Evolutionary conservation across 2,329 filamentous ascomycete species (phyloP).

Genomic region (Thielaviopsis cerberus): DNA sequence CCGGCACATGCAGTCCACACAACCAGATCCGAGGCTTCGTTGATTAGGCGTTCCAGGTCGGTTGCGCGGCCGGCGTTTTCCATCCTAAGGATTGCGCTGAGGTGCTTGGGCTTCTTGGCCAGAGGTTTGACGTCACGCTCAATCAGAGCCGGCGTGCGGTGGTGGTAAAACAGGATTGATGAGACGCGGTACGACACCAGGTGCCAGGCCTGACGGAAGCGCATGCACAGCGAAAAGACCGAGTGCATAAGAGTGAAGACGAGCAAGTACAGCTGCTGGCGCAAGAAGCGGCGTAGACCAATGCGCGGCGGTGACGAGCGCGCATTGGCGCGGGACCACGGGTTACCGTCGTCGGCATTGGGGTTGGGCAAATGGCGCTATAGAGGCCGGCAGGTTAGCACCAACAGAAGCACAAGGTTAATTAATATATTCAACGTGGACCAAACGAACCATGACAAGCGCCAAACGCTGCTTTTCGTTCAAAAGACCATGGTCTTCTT

Average conservation of each 20-base stretch:
- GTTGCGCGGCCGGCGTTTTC: slow-evolving; percentile 50
- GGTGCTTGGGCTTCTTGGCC: slow-evolving; percentile 57
- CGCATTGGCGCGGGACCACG: slow-evolving; percentile 17
- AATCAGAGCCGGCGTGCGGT: slow-evolving; percentile 84
- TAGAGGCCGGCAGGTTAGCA: slow-evolving; percentile 6
- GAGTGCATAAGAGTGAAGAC: slow-evolving; percentile 56
- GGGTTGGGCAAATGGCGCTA: slow-evolving; percentile 14
- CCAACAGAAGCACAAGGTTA: not conserved
- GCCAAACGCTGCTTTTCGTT: slow-evolving; percentile 19
- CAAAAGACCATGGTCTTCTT: slow-evolving; percentile 19
- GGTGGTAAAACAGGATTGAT: slow-evolving; percentile 81
- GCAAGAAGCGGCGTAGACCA: slow-evolving; percentile 43
- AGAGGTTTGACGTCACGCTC: slow-evolving; percentile 65
- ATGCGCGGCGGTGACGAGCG: slow-evolving; percentile 23
- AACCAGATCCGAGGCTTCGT: slow-evolving; percentile 77
- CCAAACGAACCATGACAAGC: slow-evolving; percentile 10
- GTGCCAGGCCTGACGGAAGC: slow-evolving; percentile 62
- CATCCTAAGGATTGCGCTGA: slow-evolving; percentile 69
- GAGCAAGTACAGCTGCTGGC: slow-evolving; percentile 43
- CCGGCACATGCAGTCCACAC: slow-evolving; percentile 86
- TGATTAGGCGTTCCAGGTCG: slow-evolving; percentile 65
- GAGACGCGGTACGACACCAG: slow-evolving; percentile 58
- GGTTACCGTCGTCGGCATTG: slow-evolving; percentile 19
- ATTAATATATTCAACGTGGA: not conserved
- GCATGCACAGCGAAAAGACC: slow-evolving; percentile 76